Percentiles rank a stretch among this genome's conserved stretches.
Conservation (phyloP, 2,329 filamentous ascomycete genomes). For the Hypocreales sp. region DNA sequence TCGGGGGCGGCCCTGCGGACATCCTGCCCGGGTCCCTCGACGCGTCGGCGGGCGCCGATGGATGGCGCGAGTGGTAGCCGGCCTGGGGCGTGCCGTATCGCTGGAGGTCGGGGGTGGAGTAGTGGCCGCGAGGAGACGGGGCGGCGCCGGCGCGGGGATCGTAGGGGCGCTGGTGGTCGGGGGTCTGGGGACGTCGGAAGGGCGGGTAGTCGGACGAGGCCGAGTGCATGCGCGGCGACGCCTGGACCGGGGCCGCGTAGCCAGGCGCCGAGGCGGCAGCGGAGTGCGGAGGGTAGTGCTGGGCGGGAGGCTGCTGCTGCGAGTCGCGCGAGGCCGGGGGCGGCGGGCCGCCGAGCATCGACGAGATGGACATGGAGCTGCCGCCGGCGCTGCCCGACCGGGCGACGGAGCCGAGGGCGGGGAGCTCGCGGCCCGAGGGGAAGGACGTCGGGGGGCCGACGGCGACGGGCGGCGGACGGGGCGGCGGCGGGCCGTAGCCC, state of each 20-base stretch:
- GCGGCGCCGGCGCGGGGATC: slow-evolving; percentile 27
- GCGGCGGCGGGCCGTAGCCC: slow-evolving; percentile 28
- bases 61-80: slow-evolving; percentile 33
- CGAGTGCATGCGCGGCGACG: slow-evolving; percentile 39
- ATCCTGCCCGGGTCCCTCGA: slow-evolving; percentile 21
- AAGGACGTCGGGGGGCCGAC: slow-evolving; percentile 29
- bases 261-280: slow-evolving; percentile 18
- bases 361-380: slow-evolving; percentile 46
- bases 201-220: slow-evolving; percentile 42
- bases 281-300: slow-evolving; percentile 25
- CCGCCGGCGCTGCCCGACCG: slow-evolving; percentile 28
- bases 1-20: slow-evolving; percentile 25
- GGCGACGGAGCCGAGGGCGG: slow-evolving; percentile 32
- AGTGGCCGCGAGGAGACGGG: slow-evolving; percentile 32
- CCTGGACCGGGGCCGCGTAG: slow-evolving; percentile 33
- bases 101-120: slow-evolving; percentile 41
- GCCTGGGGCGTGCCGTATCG: slow-evolving; percentile 42
- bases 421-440: slow-evolving; percentile 33
- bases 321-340: slow-evolving; percentile 26
- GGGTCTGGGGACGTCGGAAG: slow-evolving; percentile 55
- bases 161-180: slow-evolving; percentile 48
- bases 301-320: slow-evolving; percentile 20
- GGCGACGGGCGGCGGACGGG: slow-evolving; percentile 25
- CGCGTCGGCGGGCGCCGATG: slow-evolving; percentile 30
- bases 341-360: slow-evolving; percentile 40